Evolutionary conservation across 495 filamentous ascomycete genomes (phyloP).

Genomic region (Xylaria intraflava): DNA sequence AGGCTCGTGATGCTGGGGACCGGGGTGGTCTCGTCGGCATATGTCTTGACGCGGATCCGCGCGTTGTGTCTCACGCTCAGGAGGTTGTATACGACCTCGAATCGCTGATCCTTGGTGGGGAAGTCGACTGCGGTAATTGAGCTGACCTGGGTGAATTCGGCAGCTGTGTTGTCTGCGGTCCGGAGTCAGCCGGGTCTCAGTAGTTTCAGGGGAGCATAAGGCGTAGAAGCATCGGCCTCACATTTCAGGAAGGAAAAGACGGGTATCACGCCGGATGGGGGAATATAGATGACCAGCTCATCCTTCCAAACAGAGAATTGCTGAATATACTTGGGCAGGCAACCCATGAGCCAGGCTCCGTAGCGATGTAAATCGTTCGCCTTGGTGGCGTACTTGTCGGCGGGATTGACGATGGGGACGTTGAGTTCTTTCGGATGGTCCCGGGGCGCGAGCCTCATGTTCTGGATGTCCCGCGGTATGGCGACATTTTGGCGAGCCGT

Average conservation of each 20-base stretch:
- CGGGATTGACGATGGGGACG: constrained; percentile 79
- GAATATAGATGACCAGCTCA: constrained; percentile 88
- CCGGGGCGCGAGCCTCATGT: constrained; percentile 60
- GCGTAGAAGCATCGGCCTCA: constrained; percentile 22
- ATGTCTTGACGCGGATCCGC: constrained; percentile 96
- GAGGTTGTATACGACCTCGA: constrained; percentile 97
- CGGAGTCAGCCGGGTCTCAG: constrained; percentile 1
- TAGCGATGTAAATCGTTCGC: constrained; percentile 82
- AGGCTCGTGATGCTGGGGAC: constrained; percentile 81
- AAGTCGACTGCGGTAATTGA: constrained; percentile 94
- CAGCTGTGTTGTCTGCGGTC: constrained; percentile 71
- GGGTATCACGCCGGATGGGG: constrained; percentile 79
- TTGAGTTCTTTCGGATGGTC: constrained; percentile 51
- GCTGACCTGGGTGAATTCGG: constrained; percentile 89
- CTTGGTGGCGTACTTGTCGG: constrained; percentile 84
- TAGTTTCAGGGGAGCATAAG: background rate
- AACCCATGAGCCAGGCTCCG: constrained; percentile 93
- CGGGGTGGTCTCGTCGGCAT: constrained; percentile 92
- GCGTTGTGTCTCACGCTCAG: constrained; percentile 94
- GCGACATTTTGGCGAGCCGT: constrained; percentile 47
- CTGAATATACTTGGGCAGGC: constrained; percentile 94
- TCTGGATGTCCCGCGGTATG: constrained; percentile 54
- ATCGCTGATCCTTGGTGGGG: constrained; percentile 86
- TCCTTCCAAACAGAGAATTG: constrained; percentile 99
- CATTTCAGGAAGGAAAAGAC: constrained; percentile 92